Evolutionary conservation across 176 grass and related monocot species (phyloP).

Genomic region (Pontederia crassipes): DNA sequence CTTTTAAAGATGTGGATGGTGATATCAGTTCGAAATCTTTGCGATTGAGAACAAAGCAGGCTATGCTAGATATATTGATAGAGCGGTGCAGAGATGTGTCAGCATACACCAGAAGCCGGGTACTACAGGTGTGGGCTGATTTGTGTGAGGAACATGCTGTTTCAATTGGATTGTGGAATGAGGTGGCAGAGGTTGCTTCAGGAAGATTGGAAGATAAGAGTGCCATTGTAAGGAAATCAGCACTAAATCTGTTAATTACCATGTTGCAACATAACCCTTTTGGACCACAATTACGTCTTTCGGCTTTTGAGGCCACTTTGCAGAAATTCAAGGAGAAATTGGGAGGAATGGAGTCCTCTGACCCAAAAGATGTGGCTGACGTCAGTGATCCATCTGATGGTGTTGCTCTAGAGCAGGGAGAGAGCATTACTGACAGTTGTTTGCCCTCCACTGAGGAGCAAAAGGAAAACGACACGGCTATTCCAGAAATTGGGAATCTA

Average conservation of each 20-base stretch:
- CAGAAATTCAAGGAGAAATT: conserved; percentile 84
- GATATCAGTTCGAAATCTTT: conserved; percentile 53
- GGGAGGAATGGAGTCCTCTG: conserved; percentile 45
- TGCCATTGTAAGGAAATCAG: conserved; percentile 92
- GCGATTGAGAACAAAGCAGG: conserved; percentile 69
- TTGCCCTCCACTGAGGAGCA: conserved; percentile 61
- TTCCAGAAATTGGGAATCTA: conserved; percentile 74
- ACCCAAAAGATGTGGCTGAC: conserved; percentile 23
- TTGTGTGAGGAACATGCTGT: conserved; percentile 84
- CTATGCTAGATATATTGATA: conserved; percentile 86
- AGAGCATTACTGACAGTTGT: conserved; percentile 88
- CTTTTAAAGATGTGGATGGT: conserved; percentile 80
- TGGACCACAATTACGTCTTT: conserved; percentile 64
- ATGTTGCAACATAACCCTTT: conserved; percentile 97
- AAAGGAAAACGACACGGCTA: conserved; percentile 23
- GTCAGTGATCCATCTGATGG: conserved; percentile 25
- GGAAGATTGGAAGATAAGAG: conserved; percentile 94
- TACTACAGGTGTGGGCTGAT: conserved; percentile 94
- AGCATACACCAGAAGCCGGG: conserved; percentile 87
- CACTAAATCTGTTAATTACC: conserved; percentile 72
- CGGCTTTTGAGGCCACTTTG: conserved; percentile 73
- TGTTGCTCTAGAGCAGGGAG: conserved; percentile 35
- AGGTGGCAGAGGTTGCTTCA: conserved; percentile 68
- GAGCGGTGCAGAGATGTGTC: conserved; percentile 90
- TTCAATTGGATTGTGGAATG: conserved; percentile 95